These are phyloP conservation scores for Glycine latifolia DNA, from an alignment of 306 rosid genomes.

Conservation along the genomic window DNA sequence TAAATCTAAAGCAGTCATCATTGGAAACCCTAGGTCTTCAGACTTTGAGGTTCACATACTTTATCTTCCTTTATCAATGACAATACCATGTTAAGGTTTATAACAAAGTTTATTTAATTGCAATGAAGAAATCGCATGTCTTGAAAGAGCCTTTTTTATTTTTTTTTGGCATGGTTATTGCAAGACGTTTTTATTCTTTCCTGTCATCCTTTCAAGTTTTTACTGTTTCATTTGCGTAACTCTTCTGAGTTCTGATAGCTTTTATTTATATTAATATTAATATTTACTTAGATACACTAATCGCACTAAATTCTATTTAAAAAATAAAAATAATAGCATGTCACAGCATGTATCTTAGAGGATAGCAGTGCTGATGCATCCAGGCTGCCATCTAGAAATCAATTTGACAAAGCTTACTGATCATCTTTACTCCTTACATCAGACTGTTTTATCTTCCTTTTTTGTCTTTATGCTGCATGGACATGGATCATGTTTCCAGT, in stretches of 20 bases:
- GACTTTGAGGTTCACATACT: slow-evolving; percentile 76
- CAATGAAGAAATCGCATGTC: background rate
- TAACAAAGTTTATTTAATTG: background rate
- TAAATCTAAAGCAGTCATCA: slow-evolving; percentile 70
- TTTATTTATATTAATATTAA: slow-evolving; percentile 1
- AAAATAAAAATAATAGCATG: background rate
- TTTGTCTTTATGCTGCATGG: too few species aligned
- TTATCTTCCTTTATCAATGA: background rate
- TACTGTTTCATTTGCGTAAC: slow-evolving; percentile 21
- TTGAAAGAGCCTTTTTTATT: slow-evolving; percentile 1
- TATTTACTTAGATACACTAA: background rate
- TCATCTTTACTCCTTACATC: too few species aligned
- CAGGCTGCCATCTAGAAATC: slow-evolving; percentile 8
- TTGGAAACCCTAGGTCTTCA: slow-evolving; percentile 90
- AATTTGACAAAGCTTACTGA: background rate
- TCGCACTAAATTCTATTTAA: slow-evolving; percentile 3
- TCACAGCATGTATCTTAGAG: background rate
- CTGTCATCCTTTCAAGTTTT: background rate
- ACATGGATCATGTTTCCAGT: too few species aligned
- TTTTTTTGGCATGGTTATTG: slow-evolving; percentile 12
- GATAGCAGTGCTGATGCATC: slow-evolving; percentile 6
- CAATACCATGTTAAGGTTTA: slow-evolving; percentile 23
- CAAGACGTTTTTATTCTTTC: slow-evolving; percentile 11
- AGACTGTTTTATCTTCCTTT: too few species aligned
- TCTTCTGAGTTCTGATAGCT: background rate